Base-by-base conservation (phyloP, 176 grass and related monocot species). In the Sorghum bicolor region DNA sequence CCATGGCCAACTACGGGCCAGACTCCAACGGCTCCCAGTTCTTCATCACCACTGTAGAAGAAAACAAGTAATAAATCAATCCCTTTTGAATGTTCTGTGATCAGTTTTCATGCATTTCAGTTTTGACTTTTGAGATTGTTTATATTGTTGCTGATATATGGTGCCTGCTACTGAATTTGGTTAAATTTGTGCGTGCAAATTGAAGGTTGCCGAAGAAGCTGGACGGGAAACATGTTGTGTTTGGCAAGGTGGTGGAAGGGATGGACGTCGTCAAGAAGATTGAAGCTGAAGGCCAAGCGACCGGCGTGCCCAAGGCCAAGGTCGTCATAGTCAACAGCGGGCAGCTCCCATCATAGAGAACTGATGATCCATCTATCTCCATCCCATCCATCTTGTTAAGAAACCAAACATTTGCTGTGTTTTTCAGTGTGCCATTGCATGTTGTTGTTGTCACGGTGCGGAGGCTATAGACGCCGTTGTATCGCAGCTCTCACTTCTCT, bases 201-300 rank as follows among this genome's bases (percentile, higher is more conserved):
- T 60, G 40, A 6, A 73, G 70, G 70, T 30, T 73, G 70, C 70
- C 70, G 14, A 73, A 73, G 13, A 94, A 90, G 84, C 31, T 91
- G 84, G 92, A 92, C 77, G 89, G 92, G 1, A 79, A 64, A 6
- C 89, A 92, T 29, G 92, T 94, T 2, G 92, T 91, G 63, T 94
- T 94, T 24, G 92, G 92, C 34, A 87, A 92, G 80, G 89, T 93
- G 37, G 2, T 97, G 8, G 78, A 71, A 11, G 94, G 94, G 20
- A 97, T 97, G 94, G 79, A 92, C 74, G 71, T 92, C 41, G 85
- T 97, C 16, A 83, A 81, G 68, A 89, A 91, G 85, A 86, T 97
- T 4, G 91, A 97, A 83, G 89, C 87, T 19, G 70, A 89, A 86
- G 94, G 93, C 6, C 33, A 33, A 30, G 64, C 83, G 22, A 88